Conservation (phyloP, 441 rosid species). For the Bruguiera hainesii region DNA sequence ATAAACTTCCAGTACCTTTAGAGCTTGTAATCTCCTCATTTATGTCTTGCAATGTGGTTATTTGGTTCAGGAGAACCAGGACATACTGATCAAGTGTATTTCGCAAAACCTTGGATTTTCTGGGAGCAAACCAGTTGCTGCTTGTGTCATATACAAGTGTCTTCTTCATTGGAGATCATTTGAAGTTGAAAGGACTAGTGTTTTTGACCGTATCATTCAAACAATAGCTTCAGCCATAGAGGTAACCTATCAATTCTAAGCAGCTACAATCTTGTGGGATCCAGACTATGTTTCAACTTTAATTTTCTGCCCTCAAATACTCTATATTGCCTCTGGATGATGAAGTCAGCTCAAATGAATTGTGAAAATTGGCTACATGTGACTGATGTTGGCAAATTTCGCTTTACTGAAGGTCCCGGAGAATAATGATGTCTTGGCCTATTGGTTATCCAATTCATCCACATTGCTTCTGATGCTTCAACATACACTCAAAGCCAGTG, state of each 20-base stretch:
- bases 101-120: constrained; percentile 92
- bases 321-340: constrained; percentile 8
- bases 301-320: neutral
- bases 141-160: constrained; percentile 92
- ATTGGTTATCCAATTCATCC: constrained; percentile 97
- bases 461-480: constrained; percentile 89
- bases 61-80: constrained; percentile 90
- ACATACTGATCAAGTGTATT: constrained; percentile 84
- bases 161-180: constrained; percentile 99
- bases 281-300: neutral
- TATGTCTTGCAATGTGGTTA: constrained; percentile 13
- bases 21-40: constrained; percentile 18
- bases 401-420: constrained; percentile 67
- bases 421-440: constrained; percentile 77
- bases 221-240: constrained; percentile 91
- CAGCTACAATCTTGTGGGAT: constrained; percentile 6
- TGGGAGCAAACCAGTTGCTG: constrained; percentile 94
- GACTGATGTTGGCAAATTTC: constrained; percentile 28
- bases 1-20: constrained; percentile 6
- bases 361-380: constrained; percentile 14
- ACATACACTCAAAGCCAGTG: constrained; percentile 97
- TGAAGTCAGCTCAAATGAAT: constrained; percentile 17
- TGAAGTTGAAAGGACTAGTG: constrained; percentile 97
- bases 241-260: constrained; percentile 33
- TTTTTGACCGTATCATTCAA: constrained; percentile 97